These are phyloP conservation scores for Pichia membranifaciens DNA, from an alignment of 805 yeast genomes.

Conservation along the genomic window DNA sequence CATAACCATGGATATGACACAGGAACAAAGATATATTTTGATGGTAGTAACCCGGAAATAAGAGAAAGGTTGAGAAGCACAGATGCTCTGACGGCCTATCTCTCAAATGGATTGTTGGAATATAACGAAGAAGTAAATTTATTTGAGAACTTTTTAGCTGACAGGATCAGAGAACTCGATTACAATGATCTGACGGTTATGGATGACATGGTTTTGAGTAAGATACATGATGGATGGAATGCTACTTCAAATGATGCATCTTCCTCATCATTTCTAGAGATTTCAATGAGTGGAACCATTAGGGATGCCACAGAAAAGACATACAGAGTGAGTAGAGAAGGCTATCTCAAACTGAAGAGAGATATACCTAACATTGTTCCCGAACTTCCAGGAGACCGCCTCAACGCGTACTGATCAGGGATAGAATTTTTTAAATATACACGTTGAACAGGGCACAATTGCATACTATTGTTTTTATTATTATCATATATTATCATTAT, in stretches of 20 bases:
- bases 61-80: neutral
- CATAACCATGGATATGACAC: conserved; percentile 3
- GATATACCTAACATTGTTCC: conserved; percentile 10
- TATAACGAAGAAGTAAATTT: conserved; percentile 8
- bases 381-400: conserved; percentile 9
- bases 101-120: conserved; percentile 12
- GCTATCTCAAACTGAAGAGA: neutral
- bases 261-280: conserved; percentile 9
- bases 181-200: neutral
- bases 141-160: conserved; percentile 8
- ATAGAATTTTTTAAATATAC: too few relatives aligned
- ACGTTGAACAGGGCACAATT: neutral
- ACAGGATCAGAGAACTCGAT: neutral
- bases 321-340: conserved; percentile 1
- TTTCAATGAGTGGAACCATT: neutral
- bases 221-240: neutral
- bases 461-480: neutral
- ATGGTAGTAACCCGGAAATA: neutral
- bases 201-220: neutral
- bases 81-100: conserved; percentile 2
- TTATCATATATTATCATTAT: neutral
- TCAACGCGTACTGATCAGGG: conserved; percentile 7
- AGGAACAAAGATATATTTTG: neutral
- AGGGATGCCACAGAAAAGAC: neutral
- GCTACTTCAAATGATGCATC: neutral